Evolutionary conservation across 352 stramenopile genomes (phyloP).

Genomic region (Peronospora tabacina): DNA sequence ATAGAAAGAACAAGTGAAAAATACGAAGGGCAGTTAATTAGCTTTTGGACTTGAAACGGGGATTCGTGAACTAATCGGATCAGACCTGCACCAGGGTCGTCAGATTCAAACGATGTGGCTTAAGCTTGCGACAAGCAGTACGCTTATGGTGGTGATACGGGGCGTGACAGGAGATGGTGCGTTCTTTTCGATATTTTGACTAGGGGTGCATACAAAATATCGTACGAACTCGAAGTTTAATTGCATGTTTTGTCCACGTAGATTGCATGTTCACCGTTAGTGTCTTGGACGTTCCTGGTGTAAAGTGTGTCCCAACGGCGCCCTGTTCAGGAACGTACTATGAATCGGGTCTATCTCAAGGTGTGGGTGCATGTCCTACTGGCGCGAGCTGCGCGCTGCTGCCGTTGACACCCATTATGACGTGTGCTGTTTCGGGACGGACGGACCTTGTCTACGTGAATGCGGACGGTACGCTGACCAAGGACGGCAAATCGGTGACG

Average conservation of each 20-base stretch:
- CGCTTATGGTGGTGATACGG: constrained; percentile 13
- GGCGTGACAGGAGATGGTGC: constrained; percentile 4
- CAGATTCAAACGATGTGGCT: constrained; percentile 21
- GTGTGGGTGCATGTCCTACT: constrained; percentile 47
- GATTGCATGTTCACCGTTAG: constrained; percentile 55
- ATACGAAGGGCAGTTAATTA: no score
- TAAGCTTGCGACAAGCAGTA: constrained; percentile 16
- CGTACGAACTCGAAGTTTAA: neutral
- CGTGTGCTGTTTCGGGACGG: constrained; percentile 43
- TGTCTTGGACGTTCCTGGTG: constrained; percentile 47
- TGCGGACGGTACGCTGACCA: constrained; percentile 50
- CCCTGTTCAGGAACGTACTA: constrained; percentile 65
- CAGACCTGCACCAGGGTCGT: constrained; percentile 6
- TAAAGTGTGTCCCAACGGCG: constrained; percentile 43
- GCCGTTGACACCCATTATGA: constrained; percentile 58
- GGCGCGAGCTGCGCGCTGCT: constrained; percentile 52
- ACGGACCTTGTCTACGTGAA: constrained; percentile 65
- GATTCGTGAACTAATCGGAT: constrained; percentile 5
- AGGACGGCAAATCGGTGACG: constrained; percentile 34
- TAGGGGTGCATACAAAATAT: no score
- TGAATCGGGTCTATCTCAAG: constrained; percentile 31
- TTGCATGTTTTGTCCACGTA: constrained; percentile 10
- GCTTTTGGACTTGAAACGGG: neutral
- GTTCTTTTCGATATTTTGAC: neutral
- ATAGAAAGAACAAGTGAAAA: neutral